Evolutionary conservation across 352 stramenopile species (phyloP).

Genomic region (Phytophthora europaea): DNA sequence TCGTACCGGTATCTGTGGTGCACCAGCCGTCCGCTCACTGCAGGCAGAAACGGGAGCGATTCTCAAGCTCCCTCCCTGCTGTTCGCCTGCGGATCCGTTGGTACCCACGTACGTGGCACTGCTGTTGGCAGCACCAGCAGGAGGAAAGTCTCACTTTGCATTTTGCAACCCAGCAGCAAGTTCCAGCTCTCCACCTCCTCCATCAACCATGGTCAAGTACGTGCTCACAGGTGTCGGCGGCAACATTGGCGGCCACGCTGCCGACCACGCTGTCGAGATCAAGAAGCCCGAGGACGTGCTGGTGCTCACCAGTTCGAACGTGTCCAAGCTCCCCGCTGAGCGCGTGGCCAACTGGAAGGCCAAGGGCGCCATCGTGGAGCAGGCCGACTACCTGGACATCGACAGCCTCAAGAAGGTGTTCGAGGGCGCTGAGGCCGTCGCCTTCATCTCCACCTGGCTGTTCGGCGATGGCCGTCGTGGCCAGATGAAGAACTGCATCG

Average conservation of each 20-base stretch:
- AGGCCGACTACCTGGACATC: slow-evolving; percentile 8
- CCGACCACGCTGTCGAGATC: slow-evolving; percentile 34
- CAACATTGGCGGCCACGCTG: slow-evolving; percentile 33
- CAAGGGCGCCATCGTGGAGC: slow-evolving; percentile 4
- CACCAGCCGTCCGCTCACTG: not conserved
- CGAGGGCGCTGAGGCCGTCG: slow-evolving; percentile 23
- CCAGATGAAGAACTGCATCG: slow-evolving; percentile 26
- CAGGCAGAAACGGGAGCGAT: slow-evolving; percentile 19
- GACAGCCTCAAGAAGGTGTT: slow-evolving; percentile 30
- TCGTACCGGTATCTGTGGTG: not conserved
- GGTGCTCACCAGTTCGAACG: slow-evolving; percentile 13
- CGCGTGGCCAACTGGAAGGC: not conserved
- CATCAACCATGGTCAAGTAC: slow-evolving; percentile 40
- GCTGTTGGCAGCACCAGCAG: not conserved
- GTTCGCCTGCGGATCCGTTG: not conserved
- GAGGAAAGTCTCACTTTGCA: slow-evolving; percentile 22
- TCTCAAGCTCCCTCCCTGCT: not conserved
- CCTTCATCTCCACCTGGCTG: slow-evolving; percentile 31
- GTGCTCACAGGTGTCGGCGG: slow-evolving; percentile 40
- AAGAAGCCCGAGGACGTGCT: slow-evolving; percentile 32
- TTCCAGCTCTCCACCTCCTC: not conserved
- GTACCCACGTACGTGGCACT: slow-evolving; percentile 20
- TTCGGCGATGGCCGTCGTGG: slow-evolving; percentile 23
- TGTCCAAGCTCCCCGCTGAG: not conserved
- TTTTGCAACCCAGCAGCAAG: slow-evolving; percentile 26